These are phyloP conservation scores for Hemisphaericaspora lyxosophila DNA, from an alignment of 1,139 yeast genomes.

Conservation along the genomic window DNA sequence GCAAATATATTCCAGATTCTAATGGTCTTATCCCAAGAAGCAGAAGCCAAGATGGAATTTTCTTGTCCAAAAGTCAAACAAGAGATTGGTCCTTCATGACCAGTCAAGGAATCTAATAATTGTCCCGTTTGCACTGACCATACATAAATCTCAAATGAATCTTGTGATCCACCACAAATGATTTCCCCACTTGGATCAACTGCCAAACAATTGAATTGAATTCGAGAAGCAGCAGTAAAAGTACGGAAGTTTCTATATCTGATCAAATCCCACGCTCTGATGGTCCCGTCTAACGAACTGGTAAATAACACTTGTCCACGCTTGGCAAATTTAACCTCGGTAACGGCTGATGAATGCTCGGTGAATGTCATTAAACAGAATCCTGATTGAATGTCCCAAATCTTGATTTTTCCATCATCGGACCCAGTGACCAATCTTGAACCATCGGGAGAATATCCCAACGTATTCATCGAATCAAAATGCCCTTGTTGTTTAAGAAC, in stretches of 20 bases:
- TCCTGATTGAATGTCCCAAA: constrained; percentile 94
- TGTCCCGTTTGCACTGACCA: constrained; percentile 99
- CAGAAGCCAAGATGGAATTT: constrained; percentile 77
- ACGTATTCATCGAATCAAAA: constrained; percentile 81
- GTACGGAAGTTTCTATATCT: constrained; percentile 93
- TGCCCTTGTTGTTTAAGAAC: constrained; percentile 96
- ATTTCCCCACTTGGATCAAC: constrained; percentile 98
- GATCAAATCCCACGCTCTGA: constrained; percentile 93
- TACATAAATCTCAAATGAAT: constrained; percentile 84
- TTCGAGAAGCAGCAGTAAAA: constrained; percentile 84
- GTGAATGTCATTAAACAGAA: constrained; percentile 89
- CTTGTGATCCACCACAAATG: constrained; percentile 92
- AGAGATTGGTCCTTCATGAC: constrained; percentile 96
- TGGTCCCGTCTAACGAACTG: constrained; percentile 92
- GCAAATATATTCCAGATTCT: constrained; percentile 92
- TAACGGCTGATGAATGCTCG: constrained; percentile 88
- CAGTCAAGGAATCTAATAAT: constrained; percentile 78
- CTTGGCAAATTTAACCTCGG: constrained; percentile 82
- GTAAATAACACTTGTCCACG: constrained; percentile 89
- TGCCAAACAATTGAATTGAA: constrained; percentile 86
- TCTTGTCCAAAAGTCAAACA: constrained; percentile 84
- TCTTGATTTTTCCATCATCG: constrained; percentile 94
- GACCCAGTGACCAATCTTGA: constrained; percentile 89
- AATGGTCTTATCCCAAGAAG: constrained; percentile 95
- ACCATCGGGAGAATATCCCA: constrained; percentile 94